A percentile compares a stretch with the other conserved stretches of the same genome.
phyloP scores from a whole-genome alignment of 345 rosid species.

The Mercurialis annua region DNA sequence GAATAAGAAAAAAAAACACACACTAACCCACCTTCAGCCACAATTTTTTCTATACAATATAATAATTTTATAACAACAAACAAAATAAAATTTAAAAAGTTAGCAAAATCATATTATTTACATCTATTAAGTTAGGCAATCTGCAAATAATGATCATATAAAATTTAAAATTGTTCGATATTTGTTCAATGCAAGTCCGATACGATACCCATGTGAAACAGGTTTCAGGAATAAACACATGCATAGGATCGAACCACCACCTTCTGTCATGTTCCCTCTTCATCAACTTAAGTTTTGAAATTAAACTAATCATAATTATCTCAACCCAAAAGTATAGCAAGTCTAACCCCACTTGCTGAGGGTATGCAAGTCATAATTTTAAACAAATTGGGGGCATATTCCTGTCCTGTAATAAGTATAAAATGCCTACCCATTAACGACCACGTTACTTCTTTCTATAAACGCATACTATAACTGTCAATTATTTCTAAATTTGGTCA shows the following conservation, averaged over 20 bases:
- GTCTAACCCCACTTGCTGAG: not conserved
- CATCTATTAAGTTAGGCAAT: too few relatives aligned
- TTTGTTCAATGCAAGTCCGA: too few relatives aligned
- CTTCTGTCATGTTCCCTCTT: constrained; percentile 18
- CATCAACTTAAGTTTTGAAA: constrained; percentile 14
- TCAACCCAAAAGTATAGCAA: not conserved
- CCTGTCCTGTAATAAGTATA: constrained; percentile 7
- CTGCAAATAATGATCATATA: too few relatives aligned
- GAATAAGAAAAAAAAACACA: constrained; percentile 15
- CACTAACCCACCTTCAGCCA: constrained; percentile 19
- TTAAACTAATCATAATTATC: constrained; percentile 5
- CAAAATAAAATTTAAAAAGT: too few relatives aligned
- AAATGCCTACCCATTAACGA: constrained; percentile 35
- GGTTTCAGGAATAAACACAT: too few relatives aligned
- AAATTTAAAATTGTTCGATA: too few relatives aligned
- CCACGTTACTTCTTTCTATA: constrained; percentile 28
- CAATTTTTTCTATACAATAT: too few relatives aligned
- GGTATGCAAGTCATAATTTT: constrained; percentile 24
- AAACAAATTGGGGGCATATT: constrained; percentile 11
- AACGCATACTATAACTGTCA: not conserved
- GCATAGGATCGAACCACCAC: constrained; percentile 13
- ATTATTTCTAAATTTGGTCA: not conserved
- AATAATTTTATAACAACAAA: too few relatives aligned
- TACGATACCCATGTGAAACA: too few relatives aligned
- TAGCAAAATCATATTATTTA: too few relatives aligned